These are phyloP conservation scores for Erodium chrysanthum DNA, from an alignment of 441 rosid genomes.

Conservation along the genomic window DNA sequence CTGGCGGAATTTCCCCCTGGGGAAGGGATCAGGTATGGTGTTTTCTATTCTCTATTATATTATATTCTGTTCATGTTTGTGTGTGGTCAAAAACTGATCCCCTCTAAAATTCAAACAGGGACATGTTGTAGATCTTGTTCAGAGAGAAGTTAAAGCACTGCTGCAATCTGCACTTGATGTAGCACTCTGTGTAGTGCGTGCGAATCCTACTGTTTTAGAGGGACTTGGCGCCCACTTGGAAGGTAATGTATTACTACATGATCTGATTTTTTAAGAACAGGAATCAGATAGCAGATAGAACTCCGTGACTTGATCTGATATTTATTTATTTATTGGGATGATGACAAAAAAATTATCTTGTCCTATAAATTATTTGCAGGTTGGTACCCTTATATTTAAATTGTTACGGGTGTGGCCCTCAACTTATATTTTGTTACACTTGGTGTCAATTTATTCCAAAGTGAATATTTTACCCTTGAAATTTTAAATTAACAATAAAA, in stretches of 20 bases:
- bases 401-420: too few relatives aligned
- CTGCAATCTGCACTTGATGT: slow-evolving; percentile 72
- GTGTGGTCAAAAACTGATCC: slow-evolving; percentile 18
- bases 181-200: slow-evolving; percentile 74
- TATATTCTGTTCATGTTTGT: slow-evolving; percentile 6
- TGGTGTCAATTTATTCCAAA: too few relatives aligned
- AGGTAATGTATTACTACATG: slow-evolving; percentile 32
- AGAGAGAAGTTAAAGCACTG: slow-evolving; percentile 66
- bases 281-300: too few relatives aligned
- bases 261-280: too few relatives aligned
- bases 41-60: neutral
- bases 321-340: too few relatives aligned
- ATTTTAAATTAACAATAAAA: too few relatives aligned
- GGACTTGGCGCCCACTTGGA: slow-evolving; percentile 92
- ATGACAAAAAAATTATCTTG: too few relatives aligned
- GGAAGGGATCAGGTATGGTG: slow-evolving; percentile 83
- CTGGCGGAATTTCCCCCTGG: slow-evolving; percentile 60
- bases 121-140: slow-evolving; percentile 88
- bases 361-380: too few relatives aligned
- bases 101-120: slow-evolving; percentile 41
- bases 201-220: slow-evolving; percentile 77
- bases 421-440: too few relatives aligned
- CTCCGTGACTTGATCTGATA: too few relatives aligned
- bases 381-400: too few relatives aligned
- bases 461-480: too few relatives aligned